Evolutionary conservation across 202 grass and related monocot species (phyloP).

Genomic region (Dendrocalamus latiflorus): DNA sequence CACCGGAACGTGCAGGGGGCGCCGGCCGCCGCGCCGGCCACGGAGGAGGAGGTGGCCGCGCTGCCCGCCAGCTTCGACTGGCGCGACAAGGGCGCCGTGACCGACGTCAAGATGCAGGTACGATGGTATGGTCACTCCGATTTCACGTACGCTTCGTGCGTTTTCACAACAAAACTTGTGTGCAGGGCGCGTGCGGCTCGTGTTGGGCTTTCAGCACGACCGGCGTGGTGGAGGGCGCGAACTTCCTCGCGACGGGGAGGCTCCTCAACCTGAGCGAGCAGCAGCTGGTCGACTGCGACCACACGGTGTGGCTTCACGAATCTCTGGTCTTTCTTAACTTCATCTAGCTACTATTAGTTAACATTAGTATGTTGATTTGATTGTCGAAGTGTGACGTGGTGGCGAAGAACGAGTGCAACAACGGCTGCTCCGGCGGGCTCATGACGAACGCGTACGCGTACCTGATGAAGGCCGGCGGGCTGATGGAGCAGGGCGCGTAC

Average conservation of each 20-base stretch:
- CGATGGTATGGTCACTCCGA: neutral
- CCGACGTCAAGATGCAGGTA: constrained; percentile 53
- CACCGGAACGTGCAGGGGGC: neutral
- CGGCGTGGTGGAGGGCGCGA: constrained; percentile 65
- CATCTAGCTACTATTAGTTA: too few relatives aligned
- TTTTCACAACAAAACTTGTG: neutral
- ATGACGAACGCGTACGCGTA: constrained; percentile 87
- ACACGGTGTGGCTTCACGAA: constrained; percentile 28
- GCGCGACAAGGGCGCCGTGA: constrained; percentile 53
- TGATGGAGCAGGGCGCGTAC: constrained; percentile 66
- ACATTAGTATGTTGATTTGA: too few relatives aligned
- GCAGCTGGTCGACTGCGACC: constrained; percentile 89
- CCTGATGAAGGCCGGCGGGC: constrained; percentile 53
- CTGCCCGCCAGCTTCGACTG: constrained; percentile 58
- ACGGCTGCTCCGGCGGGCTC: constrained; percentile 65
- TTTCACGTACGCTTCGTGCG: too few relatives aligned
- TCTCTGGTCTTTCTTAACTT: neutral
- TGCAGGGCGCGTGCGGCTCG: constrained; percentile 70
- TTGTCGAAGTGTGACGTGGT: constrained; percentile 44
- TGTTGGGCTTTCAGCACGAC: constrained; percentile 92
- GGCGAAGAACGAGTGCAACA: constrained; percentile 57
- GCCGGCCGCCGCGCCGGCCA: neutral
- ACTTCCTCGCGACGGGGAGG: constrained; percentile 62
- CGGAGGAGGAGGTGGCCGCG: constrained; percentile 25
- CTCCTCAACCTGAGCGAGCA: constrained; percentile 77